Conservation (phyloP, 2,329 filamentous ascomycete species). For the Dryadomyces sulphureus region DNA sequence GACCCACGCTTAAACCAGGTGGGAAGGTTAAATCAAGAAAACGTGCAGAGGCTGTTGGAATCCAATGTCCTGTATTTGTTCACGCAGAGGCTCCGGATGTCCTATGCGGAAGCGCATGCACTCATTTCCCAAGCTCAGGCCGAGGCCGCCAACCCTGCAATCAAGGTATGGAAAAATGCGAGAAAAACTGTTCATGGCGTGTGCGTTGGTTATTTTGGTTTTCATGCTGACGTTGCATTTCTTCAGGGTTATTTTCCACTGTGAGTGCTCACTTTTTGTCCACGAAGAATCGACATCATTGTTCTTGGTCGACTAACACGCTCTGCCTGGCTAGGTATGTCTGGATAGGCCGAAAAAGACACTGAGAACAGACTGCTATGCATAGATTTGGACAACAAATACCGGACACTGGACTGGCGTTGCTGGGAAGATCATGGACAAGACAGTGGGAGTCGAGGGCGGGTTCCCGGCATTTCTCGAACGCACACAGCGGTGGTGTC, state of each 20-base stretch:
- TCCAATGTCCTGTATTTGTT: constrained; percentile 44
- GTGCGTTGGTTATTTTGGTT: neutral
- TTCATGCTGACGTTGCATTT: neutral
- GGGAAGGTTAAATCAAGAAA: constrained; percentile 36
- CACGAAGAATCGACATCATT: neutral
- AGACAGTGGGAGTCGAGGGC: neutral
- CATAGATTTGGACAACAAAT: neutral
- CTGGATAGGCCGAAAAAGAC: constrained; percentile 45
- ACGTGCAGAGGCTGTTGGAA: constrained; percentile 36
- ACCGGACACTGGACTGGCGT: neutral
- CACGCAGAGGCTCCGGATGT: constrained; percentile 36
- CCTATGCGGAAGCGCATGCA: constrained; percentile 39
- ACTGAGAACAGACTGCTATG: neutral
- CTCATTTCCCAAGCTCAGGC: constrained; percentile 39
- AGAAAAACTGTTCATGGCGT: no score
- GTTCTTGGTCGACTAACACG: no score
- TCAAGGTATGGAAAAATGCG: constrained; percentile 31
- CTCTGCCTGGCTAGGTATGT: constrained; percentile 31
- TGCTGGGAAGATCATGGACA: neutral
- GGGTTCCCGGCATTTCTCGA: neutral
- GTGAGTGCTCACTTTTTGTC: constrained; percentile 22
- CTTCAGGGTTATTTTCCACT: constrained; percentile 44
- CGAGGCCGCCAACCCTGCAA: constrained; percentile 36
- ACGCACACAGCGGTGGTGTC: constrained; percentile 2
- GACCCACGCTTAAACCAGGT: constrained; percentile 37